Evolutionary conservation across 768 basidiomycete genomes (phyloP).

Genomic region (Suillus alpinus): DNA sequence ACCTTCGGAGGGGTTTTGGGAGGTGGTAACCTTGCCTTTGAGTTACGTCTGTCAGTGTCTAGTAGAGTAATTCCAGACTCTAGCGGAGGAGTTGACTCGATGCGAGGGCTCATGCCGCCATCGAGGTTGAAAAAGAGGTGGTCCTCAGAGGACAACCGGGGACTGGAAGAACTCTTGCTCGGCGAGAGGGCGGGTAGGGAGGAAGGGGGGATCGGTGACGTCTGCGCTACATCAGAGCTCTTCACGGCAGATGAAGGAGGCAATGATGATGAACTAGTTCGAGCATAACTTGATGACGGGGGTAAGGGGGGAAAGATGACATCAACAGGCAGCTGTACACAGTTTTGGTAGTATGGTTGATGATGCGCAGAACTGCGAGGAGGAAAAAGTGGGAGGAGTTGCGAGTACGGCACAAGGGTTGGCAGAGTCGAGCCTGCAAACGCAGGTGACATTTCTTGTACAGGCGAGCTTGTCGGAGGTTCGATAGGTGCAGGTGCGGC

Average conservation of each 20-base stretch:
- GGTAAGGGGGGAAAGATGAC: constrained; percentile 76
- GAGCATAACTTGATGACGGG: constrained; percentile 42
- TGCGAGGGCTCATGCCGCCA: constrained; percentile 4
- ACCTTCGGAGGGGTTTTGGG: constrained; percentile 30
- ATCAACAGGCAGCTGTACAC: constrained; percentile 54
- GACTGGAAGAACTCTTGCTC: constrained; percentile 63
- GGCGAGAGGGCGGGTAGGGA: constrained; percentile 63
- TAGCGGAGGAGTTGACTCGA: constrained; percentile 18
- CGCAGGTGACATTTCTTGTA: constrained; percentile 14
- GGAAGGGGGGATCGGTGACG: constrained; percentile 30
- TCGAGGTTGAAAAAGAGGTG: constrained; percentile 14
- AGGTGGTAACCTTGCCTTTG: constrained; percentile 13
- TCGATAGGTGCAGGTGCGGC: constrained; percentile 11
- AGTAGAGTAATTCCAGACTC: constrained; percentile 9
- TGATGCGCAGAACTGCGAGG: constrained; percentile 60
- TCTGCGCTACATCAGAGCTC: constrained; percentile 21
- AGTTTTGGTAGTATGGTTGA: constrained; percentile 72
- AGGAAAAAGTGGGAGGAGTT: constrained; percentile 43
- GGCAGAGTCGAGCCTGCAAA: constrained; percentile 19
- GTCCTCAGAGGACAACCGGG: constrained; percentile 38
- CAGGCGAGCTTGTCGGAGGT: constrained; percentile 13
- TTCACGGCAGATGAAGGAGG: constrained; percentile 24
- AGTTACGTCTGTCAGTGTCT: constrained; percentile 12
- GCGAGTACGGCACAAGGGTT: constrained; percentile 21
- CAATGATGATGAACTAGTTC: constrained; percentile 17